These are phyloP conservation scores for Helicocarpus griseus DNA, from an alignment of 2,329 filamentous ascomycete genomes.

Conservation along the genomic window DNA sequence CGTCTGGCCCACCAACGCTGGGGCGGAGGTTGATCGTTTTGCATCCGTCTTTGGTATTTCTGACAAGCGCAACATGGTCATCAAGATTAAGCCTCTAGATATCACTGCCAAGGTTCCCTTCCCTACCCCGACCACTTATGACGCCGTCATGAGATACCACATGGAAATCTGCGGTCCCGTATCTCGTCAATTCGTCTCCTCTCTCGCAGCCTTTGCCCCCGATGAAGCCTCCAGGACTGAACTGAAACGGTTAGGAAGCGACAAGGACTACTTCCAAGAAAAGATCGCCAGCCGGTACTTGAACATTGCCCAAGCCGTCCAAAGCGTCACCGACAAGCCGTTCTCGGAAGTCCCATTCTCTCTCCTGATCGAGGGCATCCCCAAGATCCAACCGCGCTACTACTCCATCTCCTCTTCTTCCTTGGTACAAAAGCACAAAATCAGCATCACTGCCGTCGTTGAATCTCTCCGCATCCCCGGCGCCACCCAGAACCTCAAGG, in stretches of 20 bases:
- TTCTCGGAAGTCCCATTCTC: slow-evolving; percentile 90
- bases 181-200: slow-evolving; percentile 87
- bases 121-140: slow-evolving; percentile 92
- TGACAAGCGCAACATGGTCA: slow-evolving; percentile 69
- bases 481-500: slow-evolving; percentile 70
- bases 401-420: slow-evolving; percentile 99
- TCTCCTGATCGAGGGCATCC: slow-evolving; percentile 82
- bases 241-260: slow-evolving; percentile 76
- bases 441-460: slow-evolving; percentile 90
- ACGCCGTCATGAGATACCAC: slow-evolving; percentile 87
- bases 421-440: slow-evolving; percentile 83
- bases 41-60: slow-evolving; percentile 66
- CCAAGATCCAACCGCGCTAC: slow-evolving; percentile 94
- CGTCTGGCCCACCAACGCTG: slow-evolving; percentile 92
- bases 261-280: slow-evolving; percentile 91
- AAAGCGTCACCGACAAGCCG: slow-evolving; percentile 60
- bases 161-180: slow-evolving; percentile 93
- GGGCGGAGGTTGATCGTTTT: slow-evolving; percentile 84
- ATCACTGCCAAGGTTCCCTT: slow-evolving; percentile 96
- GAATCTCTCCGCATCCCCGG: slow-evolving; percentile 72
- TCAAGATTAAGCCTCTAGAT: slow-evolving; percentile 84
- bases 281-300: slow-evolving; percentile 72
- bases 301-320: slow-evolving; percentile 81
- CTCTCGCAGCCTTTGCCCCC: slow-evolving; percentile 80
- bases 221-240: slow-evolving; percentile 76